phyloP scores from a whole-genome alignment of 1,284 basidiomycete genomes.

The Kalmanozyma brasiliensis region DNA sequence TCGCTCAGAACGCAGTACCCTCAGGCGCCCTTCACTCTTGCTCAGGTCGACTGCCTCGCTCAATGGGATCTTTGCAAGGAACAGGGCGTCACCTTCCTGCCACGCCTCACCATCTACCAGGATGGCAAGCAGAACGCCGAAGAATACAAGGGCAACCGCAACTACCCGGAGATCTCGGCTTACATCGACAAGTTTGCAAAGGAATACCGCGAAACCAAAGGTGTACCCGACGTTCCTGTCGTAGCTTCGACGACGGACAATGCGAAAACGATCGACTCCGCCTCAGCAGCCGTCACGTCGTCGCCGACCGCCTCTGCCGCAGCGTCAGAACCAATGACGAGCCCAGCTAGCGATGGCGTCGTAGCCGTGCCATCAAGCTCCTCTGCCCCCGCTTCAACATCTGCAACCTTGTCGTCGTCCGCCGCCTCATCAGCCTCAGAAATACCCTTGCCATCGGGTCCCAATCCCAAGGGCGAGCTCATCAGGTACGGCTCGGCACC shows the following conservation, averaged over 20 bases:
- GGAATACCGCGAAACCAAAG: constrained; percentile 47
- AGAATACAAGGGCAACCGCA: constrained; percentile 52
- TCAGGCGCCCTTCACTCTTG: constrained; percentile 59
- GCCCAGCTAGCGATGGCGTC: constrained; percentile 1
- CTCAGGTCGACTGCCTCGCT: constrained; percentile 62
- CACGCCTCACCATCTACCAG: constrained; percentile 54
- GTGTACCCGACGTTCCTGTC: constrained; percentile 26
- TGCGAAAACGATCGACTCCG: constrained; percentile 2
- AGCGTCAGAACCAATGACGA: constrained; percentile 2
- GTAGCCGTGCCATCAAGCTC: constrained; percentile 6
- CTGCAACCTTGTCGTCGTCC: neutral
- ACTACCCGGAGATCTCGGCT: constrained; percentile 54
- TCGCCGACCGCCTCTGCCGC: constrained; percentile 7
- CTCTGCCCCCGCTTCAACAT: neutral
- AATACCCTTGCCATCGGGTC: constrained; percentile 34
- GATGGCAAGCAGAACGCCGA: constrained; percentile 51
- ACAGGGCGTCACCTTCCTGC: constrained; percentile 52
- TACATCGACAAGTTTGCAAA: constrained; percentile 55
- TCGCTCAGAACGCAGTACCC: constrained; percentile 70
- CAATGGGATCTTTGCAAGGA: constrained; percentile 58
- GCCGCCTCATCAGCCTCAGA: constrained; percentile 14
- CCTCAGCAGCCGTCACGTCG: constrained; percentile 9
- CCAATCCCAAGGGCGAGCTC: constrained; percentile 55
- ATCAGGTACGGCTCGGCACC: constrained; percentile 51
- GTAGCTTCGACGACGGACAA: constrained; percentile 9